These are phyloP conservation scores for Phycomyces blakesleeanus DNA, from an alignment of 192 early-diverging fungal genomes.

Conservation along the genomic window DNA sequence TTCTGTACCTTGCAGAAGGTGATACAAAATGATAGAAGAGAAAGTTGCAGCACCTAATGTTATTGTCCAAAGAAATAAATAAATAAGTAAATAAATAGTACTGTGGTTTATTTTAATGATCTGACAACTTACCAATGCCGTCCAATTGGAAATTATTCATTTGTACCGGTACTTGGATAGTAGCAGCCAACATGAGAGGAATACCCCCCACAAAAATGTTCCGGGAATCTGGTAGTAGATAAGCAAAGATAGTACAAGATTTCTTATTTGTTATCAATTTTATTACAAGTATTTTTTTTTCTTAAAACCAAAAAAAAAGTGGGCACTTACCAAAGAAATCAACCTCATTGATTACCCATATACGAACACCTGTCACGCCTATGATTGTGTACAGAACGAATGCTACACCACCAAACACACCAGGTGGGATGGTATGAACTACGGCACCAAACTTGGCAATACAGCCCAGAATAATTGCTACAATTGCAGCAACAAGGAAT, in stretches of 20 bases:
- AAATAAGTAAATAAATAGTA: too few relatives aligned
- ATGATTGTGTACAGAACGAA: constrained; percentile 51
- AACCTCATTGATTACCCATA: constrained; percentile 48
- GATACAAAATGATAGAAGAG: constrained; percentile 37
- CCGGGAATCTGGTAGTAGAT: constrained; percentile 26
- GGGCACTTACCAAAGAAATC: constrained; percentile 33
- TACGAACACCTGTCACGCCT: constrained; percentile 44
- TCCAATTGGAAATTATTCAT: constrained; percentile 35
- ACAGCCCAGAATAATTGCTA: constrained; percentile 49
- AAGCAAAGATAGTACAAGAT: not conserved
- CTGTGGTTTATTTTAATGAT: too few relatives aligned
- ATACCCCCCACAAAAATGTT: constrained; percentile 49
- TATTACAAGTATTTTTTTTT: too few relatives aligned
- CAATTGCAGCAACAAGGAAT: constrained; percentile 42
- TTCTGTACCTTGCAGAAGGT: constrained; percentile 22
- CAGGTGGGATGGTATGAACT: constrained; percentile 43
- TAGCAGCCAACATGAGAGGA: constrained; percentile 38
- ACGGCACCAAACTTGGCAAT: constrained; percentile 54
- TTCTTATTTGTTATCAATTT: not conserved
- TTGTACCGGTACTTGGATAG: constrained; percentile 23
- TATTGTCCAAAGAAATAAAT: too few relatives aligned
- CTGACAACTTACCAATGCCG: constrained; percentile 28
- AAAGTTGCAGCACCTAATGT: constrained; percentile 32
- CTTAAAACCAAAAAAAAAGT: not conserved
- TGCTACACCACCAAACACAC: constrained; percentile 49